These are phyloP conservation scores for Diutina neorugosa DNA, from an alignment of 1,139 yeast species.

Conservation along the genomic window DNA sequence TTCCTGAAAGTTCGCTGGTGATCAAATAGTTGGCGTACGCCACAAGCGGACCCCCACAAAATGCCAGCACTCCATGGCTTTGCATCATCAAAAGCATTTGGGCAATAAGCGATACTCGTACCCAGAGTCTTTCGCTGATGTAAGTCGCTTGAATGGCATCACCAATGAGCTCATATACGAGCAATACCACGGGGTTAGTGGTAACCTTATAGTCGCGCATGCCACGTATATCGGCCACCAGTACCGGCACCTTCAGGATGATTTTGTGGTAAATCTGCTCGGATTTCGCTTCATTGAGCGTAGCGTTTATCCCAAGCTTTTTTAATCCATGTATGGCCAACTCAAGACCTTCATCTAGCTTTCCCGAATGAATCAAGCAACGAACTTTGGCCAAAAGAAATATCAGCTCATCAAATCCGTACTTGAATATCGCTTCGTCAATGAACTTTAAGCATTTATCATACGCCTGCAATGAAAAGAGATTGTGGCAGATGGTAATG, in stretches of 20 bases:
- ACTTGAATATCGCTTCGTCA: conserved; percentile 13
- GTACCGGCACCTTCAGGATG: conserved; percentile 24
- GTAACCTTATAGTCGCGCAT: conserved; percentile 16
- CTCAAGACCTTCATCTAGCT: conserved; percentile 22
- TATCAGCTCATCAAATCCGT: conserved; percentile 18
- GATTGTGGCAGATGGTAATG: conserved; percentile 23
- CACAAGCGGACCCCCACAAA: conserved; percentile 18
- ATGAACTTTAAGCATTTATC: conserved; percentile 19
- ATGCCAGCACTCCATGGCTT: conserved; percentile 16
- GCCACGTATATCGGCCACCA: conserved; percentile 30
- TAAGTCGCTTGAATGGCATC: conserved; percentile 27
- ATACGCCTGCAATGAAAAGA: conserved; percentile 16
- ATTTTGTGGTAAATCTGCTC: conserved; percentile 13
- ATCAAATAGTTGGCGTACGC: conserved; percentile 22
- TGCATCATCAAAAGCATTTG: conserved; percentile 16
- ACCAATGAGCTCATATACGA: conserved; percentile 32
- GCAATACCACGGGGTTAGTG: conserved; percentile 16
- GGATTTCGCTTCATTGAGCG: conserved; percentile 14
- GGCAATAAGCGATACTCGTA: conserved; percentile 15
- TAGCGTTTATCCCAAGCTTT: conserved; percentile 18
- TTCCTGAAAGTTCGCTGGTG: conserved; percentile 20
- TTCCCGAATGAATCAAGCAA: conserved; percentile 24
- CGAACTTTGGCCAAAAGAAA: conserved; percentile 26
- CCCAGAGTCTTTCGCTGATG: conserved; percentile 14
- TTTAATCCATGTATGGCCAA: conserved; percentile 23